phyloP scores from a whole-genome alignment of 2,329 filamentous ascomycete species.

The Talaromyces sp. region DNA sequence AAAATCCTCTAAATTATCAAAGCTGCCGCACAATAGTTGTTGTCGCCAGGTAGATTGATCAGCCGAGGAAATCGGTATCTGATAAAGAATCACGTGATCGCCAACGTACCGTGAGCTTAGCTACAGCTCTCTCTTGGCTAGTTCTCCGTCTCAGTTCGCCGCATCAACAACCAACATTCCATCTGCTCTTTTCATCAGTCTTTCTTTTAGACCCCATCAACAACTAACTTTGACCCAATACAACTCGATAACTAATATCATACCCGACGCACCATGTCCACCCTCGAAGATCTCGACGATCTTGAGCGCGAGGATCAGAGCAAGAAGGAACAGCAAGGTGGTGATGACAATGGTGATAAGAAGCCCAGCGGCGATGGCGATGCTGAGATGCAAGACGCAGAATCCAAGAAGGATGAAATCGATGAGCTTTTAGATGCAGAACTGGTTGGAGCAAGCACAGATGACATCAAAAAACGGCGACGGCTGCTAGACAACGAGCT shows the following conservation, averaged over 20 bases:
- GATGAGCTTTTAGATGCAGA: conserved; percentile 88
- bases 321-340: conserved; percentile 58
- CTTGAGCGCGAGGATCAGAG: conserved; percentile 75
- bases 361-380: conserved; percentile 64
- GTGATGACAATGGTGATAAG: conserved; percentile 35
- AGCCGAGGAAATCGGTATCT: not conserved
- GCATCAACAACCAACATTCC: conserved; percentile 9
- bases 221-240: too few species aligned
- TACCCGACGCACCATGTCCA: conserved; percentile 62
- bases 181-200: not conserved
- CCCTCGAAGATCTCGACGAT: conserved; percentile 87
- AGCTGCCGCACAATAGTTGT: not conserved
- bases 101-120: not conserved
- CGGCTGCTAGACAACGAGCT: conserved; percentile 95
- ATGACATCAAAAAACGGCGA: conserved; percentile 88
- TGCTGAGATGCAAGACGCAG: conserved; percentile 86
- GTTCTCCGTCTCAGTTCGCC: conserved; percentile 6
- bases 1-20: not conserved
- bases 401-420: conserved; percentile 61
- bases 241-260: too few species aligned
- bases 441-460: conserved; percentile 86
- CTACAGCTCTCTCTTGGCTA: not conserved
- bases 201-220: not conserved
- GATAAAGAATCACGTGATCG: conserved; percentile 1
- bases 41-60: not conserved